Conservation (phyloP, 2,329 filamentous ascomycete genomes). For the Aquanectria penicillioides region DNA sequence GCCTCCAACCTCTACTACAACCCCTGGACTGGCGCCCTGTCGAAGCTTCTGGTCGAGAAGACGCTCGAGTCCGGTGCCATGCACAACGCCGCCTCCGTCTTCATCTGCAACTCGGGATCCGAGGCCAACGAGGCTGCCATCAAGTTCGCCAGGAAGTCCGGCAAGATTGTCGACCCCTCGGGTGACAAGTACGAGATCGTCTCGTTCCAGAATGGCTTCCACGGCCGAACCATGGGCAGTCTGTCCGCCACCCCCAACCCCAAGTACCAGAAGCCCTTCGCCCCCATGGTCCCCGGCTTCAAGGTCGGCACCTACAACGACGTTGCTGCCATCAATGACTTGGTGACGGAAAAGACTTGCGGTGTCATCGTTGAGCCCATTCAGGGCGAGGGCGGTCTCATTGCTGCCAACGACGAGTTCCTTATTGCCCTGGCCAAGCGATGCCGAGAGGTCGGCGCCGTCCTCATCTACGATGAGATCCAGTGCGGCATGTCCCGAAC, state of each 20-base stretch:
- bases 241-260: constrained; percentile 97
- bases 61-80: constrained; percentile 84
- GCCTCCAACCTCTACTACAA: constrained; percentile 98
- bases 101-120: constrained; percentile 95
- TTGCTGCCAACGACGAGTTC: constrained; percentile 85
- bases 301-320: constrained; percentile 89
- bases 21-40: constrained; percentile 91
- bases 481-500: constrained; percentile 93
- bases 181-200: constrained; percentile 85
- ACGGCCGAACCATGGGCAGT: constrained; percentile 94
- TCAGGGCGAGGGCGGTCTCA: constrained; percentile 94
- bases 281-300: constrained; percentile 96
- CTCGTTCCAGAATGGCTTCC: constrained; percentile 92
- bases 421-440: constrained; percentile 83
- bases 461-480: constrained; percentile 96
- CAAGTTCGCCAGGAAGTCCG: constrained; percentile 94
- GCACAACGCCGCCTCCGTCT: constrained; percentile 81
- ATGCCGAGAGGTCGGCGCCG: constrained; percentile 86
- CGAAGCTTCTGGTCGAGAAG: constrained; percentile 83
- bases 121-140: constrained; percentile 98
- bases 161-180: constrained; percentile 77
- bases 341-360: constrained; percentile 88
- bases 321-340: constrained; percentile 71
- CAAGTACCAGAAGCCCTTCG: constrained; percentile 95
- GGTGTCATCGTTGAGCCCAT: constrained; percentile 97